These are phyloP conservation scores for Colletotrichum paranaense DNA, from an alignment of 2,329 filamentous ascomycete genomes.

Conservation along the genomic window DNA sequence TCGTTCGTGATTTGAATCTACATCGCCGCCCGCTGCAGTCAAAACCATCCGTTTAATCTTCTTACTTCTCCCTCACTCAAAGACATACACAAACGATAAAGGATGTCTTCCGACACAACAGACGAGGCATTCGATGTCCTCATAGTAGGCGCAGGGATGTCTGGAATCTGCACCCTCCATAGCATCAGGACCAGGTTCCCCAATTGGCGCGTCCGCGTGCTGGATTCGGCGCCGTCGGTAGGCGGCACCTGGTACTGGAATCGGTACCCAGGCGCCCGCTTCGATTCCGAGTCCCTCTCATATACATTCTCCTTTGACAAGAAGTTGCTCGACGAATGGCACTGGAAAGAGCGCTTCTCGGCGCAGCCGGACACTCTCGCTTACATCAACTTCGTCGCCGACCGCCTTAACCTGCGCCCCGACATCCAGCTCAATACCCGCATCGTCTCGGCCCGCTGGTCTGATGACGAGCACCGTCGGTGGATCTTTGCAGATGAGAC, in stretches of 20 bases:
- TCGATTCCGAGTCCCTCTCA: conserved; percentile 55
- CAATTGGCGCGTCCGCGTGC: conserved; percentile 32
- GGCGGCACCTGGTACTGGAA: conserved; percentile 65
- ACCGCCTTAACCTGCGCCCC: too few species aligned
- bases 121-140: conserved; percentile 14
- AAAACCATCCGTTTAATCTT: too few species aligned
- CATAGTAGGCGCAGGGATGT: conserved; percentile 18
- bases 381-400: not conserved
- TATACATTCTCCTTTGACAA: conserved; percentile 15
- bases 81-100: too few species aligned
- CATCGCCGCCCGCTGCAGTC: too few species aligned
- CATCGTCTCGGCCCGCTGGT: not conserved
- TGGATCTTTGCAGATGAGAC: not conserved
- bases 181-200: conserved; percentile 11
- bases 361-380: conserved; percentile 2
- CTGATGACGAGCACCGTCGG: not conserved
- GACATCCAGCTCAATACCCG: not conserved
- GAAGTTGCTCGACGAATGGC: conserved; percentile 12
- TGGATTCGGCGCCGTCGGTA: conserved; percentile 55
- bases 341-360: conserved; percentile 19
- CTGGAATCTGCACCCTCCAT: conserved; percentile 16
- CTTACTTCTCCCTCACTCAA: too few species aligned
- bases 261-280: conserved; percentile 60
- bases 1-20: too few species aligned
- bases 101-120: too few species aligned